These are phyloP conservation scores for Naganishia randhawae DNA, from an alignment of 768 basidiomycete species.

Conservation along the genomic window DNA sequence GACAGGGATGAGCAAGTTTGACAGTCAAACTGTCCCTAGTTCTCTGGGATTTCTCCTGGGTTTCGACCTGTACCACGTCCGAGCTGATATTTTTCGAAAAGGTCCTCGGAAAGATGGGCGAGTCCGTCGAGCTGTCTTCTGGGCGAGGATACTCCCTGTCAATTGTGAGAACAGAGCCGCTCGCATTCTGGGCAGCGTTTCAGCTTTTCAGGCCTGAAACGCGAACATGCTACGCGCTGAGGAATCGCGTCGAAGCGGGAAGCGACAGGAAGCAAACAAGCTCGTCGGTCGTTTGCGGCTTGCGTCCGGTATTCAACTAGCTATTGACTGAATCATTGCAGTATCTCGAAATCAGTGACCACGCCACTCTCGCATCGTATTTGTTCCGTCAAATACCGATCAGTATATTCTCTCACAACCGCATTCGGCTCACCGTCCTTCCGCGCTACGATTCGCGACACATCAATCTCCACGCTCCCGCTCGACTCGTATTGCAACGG, in stretches of 20 bases:
- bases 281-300: neutral
- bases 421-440: too few species aligned
- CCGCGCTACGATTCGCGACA: neutral
- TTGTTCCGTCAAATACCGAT: neutral
- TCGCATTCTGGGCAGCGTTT: neutral
- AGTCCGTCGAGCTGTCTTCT: too few species aligned
- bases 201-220: neutral
- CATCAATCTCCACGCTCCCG: neutral
- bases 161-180: neutral
- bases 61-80: too few species aligned
- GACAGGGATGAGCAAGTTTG: too few species aligned
- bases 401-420: too few species aligned
- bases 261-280: conserved; percentile 2
- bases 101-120: too few species aligned
- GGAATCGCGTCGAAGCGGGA: neutral
- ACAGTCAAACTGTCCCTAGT: too few species aligned
- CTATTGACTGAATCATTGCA: neutral
- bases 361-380: conserved; percentile 44
- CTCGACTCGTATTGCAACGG: too few species aligned
- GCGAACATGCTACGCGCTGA: neutral
- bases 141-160: too few species aligned
- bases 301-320: neutral
- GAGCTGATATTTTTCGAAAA: too few species aligned
- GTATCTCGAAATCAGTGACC: conserved; percentile 40
- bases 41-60: too few species aligned